Evolutionary conservation across 352 stramenopile species (phyloP).

Genomic region (Globisporangium alternatum): DNA sequence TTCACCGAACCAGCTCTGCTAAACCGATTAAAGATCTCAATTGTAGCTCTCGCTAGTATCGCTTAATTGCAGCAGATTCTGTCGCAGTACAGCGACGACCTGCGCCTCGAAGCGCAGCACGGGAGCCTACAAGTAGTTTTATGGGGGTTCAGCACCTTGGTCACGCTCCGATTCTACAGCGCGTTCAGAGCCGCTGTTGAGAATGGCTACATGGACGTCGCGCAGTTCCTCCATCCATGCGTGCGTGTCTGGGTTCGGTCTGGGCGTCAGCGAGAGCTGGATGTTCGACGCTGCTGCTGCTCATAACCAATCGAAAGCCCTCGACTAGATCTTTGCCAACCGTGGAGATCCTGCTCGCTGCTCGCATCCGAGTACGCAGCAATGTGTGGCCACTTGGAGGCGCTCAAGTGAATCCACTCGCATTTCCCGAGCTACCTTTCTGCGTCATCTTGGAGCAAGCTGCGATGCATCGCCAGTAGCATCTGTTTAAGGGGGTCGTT

Average conservation of each 20-base stretch:
- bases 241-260: neutral
- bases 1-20: neutral
- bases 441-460: neutral
- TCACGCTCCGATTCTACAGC: neutral
- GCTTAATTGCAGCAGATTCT: neutral
- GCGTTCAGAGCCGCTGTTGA: neutral
- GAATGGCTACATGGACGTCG: neutral
- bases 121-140: neutral
- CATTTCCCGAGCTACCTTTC: neutral
- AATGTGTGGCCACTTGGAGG: neutral
- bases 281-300: neutral
- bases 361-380: neutral
- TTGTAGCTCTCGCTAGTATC: neutral
- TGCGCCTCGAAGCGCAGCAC: neutral
- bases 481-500: neutral
- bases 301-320: neutral
- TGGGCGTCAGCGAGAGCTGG: neutral
- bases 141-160: neutral
- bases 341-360: neutral
- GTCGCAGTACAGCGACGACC: neutral
- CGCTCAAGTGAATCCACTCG: neutral
- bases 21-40: neutral
- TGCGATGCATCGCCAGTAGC: neutral
- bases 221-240: neutral
- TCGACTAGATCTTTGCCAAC: neutral